These are phyloP conservation scores for Diaporthe eres DNA, from an alignment of 2,329 filamentous ascomycete genomes.

Conservation along the genomic window DNA sequence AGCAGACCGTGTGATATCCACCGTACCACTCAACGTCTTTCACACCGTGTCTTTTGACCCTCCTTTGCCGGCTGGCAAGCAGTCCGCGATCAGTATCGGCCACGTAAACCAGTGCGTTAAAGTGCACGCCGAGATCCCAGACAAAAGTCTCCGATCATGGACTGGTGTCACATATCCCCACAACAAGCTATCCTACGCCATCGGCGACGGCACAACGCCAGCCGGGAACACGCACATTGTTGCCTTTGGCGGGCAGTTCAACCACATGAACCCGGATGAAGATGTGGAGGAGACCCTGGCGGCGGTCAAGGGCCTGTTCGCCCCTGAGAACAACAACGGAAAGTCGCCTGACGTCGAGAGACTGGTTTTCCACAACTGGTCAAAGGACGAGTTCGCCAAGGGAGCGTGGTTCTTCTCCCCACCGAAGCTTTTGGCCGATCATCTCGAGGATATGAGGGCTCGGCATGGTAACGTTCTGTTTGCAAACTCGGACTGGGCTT, in stretches of 20 bases:
- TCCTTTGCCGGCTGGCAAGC: conserved; percentile 49
- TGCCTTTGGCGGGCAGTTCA: conserved; percentile 8
- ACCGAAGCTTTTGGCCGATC: neutral
- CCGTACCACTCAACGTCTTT: neutral
- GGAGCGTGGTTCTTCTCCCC: conserved; percentile 16
- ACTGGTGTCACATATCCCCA: conserved; percentile 58
- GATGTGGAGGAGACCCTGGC: neutral
- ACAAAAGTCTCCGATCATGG: conserved; percentile 60
- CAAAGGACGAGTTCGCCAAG: conserved; percentile 40
- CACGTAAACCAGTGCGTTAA: conserved; percentile 16
- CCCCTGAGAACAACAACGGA: neutral
- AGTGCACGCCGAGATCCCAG: conserved; percentile 45
- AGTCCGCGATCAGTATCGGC: conserved; percentile 47
- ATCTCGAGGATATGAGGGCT: neutral
- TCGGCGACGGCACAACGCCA: conserved; percentile 58
- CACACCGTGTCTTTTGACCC: neutral
- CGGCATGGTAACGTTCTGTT: conserved; percentile 61
- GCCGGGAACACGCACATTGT: conserved; percentile 6
- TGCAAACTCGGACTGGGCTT: conserved; percentile 63
- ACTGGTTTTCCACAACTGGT: conserved; percentile 17
- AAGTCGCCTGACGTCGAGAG: neutral
- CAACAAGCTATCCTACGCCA: conserved; percentile 58
- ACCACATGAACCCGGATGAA: conserved; percentile 1
- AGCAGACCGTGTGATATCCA: neutral
- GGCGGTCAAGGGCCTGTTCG: neutral